Evolutionary conservation across 306 rosid species (phyloP), one percentile per base, ranked within the genome.

Genomic region (Cicer judaicum): DNA sequence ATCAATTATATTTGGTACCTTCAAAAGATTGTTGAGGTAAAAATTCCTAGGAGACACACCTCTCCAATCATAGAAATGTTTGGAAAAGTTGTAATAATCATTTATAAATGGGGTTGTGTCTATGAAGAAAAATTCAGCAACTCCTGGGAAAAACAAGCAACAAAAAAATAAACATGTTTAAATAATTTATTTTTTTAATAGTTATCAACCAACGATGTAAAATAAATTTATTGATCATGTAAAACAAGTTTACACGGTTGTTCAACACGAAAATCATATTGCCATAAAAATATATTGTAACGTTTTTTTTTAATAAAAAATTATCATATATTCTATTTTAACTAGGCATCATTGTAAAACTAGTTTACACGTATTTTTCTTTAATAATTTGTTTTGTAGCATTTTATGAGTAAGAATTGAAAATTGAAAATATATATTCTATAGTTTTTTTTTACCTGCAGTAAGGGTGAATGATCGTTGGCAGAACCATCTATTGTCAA

Each of bases 71-170:
- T 92, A 89, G 13, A 69, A 52, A 0, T 79, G 69, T 0, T 73
- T 76, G 2, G 85, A 60, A 6, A 72, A 1, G 1, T 29, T 70
- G 46, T 89, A 84, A 67, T 89, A 89, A 8, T 84, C 68, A 1
- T 84, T 77, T 18, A 84, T 81, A 55, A 92, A 82, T 0, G 93
- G 93, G 21, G 90, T 88, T 8, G 93, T 92, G 81, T 92, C 96
- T 39, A 92, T 77, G 48, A 92, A 92, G 84, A 92, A 84, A 18
- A 92, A 56, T 0, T 92, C 93, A 7, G 44, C 90, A 44, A 79
- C 40, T 56, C 86, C 95, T 86, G 74, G 21, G 6, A 0, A 14
- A 36, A 21, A 18, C 10, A 52, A 13, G 38, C 16, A 15, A 12
- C 5, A 44, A 1, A 7, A 74, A 59, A 72, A 2, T 29, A 36